Conservation (phyloP, 192 early-diverging fungal species). For the Coemansia sp. region DNA sequence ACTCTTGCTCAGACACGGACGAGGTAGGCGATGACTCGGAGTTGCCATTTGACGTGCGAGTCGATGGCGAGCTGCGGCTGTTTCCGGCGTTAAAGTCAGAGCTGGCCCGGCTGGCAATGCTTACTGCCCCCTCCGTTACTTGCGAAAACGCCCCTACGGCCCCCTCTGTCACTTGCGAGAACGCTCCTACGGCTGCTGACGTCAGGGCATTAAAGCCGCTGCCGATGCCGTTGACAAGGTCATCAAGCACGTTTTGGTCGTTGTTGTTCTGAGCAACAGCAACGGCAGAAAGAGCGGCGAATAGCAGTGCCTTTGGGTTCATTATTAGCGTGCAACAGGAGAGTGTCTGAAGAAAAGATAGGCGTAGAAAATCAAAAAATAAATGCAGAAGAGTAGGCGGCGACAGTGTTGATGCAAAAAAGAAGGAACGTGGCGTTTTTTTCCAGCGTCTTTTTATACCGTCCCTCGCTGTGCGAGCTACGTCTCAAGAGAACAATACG, state of each 20-base stretch:
- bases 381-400: neutral
- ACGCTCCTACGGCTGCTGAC: slow-evolving; percentile 10
- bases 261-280: slow-evolving; percentile 24
- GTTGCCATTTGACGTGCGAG: neutral
- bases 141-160: slow-evolving; percentile 5
- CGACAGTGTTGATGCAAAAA: neutral
- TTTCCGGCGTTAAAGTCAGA: slow-evolving; percentile 42
- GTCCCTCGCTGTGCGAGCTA: neutral
- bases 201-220: slow-evolving; percentile 23
- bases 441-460: neutral
- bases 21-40: neutral
- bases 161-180: slow-evolving; percentile 2
- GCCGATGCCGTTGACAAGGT: slow-evolving; percentile 14
- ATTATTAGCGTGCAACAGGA: neutral
- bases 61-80: neutral
- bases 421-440: neutral
- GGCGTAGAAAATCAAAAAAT: too few species aligned
- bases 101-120: slow-evolving; percentile 20
- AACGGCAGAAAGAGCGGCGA: slow-evolving; percentile 14
- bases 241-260: slow-evolving; percentile 17
- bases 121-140: slow-evolving; percentile 1
- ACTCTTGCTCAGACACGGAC: neutral
- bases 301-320: slow-evolving; percentile 14
- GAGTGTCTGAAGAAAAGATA: neutral
- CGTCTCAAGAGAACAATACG: too few species aligned